Evolutionary conservation across 805 yeast species (phyloP), one percentile per base, ranked within the genome.

Genomic region (Candida succiphila): DNA sequence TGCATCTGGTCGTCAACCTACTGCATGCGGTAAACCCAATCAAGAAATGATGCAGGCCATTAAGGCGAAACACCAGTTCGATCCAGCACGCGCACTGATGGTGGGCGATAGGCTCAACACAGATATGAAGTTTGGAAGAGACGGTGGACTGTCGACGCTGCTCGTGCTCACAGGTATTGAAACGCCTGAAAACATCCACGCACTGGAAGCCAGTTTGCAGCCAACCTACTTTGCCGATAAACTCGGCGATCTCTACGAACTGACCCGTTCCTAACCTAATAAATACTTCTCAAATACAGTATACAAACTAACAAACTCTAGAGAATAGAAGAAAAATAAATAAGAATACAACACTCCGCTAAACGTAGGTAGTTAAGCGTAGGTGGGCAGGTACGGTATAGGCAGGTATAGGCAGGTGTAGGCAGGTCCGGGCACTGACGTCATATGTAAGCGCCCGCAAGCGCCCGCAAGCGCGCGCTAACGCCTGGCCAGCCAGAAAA

Each of bases 91-190:
- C 37, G 78, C 94, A 10, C 69, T 89, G 43, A 92, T 92, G 97
- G 74, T 92, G 37, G 98, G 98, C 16, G 98, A 92, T 54, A 69
- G 98, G 43, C 65, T 92, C 38, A 89, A 92, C 55, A 92, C 98
- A 1, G 98, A 92, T 49, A 89, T 92, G 78, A 72, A 71, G 50
- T 92, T 92, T 56, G 98, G 97, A 29, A 66, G 73, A 36, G 78
- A 77, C 37, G 95, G 95, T 34, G 92, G 92, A 1, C 66, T 92
- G 29, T 87, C 79, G 35, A 88, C 97, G 2, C 57, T 92, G 37
- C 63, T 92, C 45, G 98, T 92, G 3, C 68, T 92, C 35, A 82
- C 94, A 2, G 98, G 98, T 29, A 87, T 92, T 39, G 96, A 88
- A 51, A 75, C 78, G 1, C 88, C 81, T 44, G 75, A 68, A 28